Base-by-base conservation (phyloP, 495 filamentous ascomycete genomes). In the Annulohypoxylon moriforme region DNA sequence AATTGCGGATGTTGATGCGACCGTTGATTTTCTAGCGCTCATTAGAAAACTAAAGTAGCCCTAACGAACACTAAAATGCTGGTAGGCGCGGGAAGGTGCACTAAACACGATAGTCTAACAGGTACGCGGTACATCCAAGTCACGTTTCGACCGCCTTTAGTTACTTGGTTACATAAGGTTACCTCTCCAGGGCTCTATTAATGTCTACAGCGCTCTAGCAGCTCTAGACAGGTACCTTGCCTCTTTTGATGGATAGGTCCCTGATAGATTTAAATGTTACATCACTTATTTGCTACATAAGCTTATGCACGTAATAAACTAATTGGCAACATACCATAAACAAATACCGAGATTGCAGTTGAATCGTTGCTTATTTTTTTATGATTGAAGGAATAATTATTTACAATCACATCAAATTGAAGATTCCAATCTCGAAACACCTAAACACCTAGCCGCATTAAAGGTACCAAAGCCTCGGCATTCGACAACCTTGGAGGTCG, bases 381-480 rank as follows among this genome's bases (percentile, higher is more conserved):
- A 20, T 29, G 6, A 44, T 40, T 40, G 36, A n/a, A 44, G n/a
- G 40, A 9, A 8, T 18, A 18, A 4, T 44, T 16, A 44, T 44
- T 14, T 44, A 42, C n/a, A 42, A 42, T 42, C 33, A 36, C 7
- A 36, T 36, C 10, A 36, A 36, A 36, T 36, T 36, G 33, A 8
- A 36, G 33, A 11, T 36, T 3, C n/a, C 38, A 42, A 16, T 49
- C 44, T 22, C 44, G 22, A 11, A 10, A 10, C 22, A 49, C 18
- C 18, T 22, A 25, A 22, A 49, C 44, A 22, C 44, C 44, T 49
- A 27, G 46, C 46, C 22, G 46, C 46, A 24, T 27, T 14, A 3
- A 24, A 50, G 11, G 46, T 62, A 62, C 42, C 44, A 55, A 55
- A 36, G 53, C 25, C 42, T 59, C 53, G 52, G 53, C 63, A 59